These are phyloP conservation scores for Fusarium brachygibbosum DNA, from an alignment of 2,329 filamentous ascomycete genomes.

Conservation along the genomic window DNA sequence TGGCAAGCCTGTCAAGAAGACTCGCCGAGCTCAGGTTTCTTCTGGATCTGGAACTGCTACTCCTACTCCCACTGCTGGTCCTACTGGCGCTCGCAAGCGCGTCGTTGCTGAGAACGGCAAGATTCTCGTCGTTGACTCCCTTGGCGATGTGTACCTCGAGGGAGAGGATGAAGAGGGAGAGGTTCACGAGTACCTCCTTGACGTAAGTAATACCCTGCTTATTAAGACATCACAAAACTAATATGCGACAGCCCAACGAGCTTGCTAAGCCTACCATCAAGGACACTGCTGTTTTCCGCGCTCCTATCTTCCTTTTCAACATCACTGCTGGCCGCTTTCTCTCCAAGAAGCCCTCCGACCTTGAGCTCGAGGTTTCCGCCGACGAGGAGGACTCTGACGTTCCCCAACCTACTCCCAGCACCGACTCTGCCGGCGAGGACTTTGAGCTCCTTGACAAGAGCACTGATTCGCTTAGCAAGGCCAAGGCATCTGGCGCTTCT, in stretches of 20 bases:
- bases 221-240: slow-evolving; percentile 10
- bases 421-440: slow-evolving; percentile 70
- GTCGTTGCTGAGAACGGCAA: slow-evolving; percentile 97
- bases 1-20: slow-evolving; percentile 64
- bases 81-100: slow-evolving; percentile 84
- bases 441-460: slow-evolving; percentile 75
- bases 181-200: slow-evolving; percentile 85
- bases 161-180: slow-evolving; percentile 90
- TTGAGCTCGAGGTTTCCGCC: slow-evolving; percentile 56
- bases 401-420: slow-evolving; percentile 66
- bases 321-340: slow-evolving; percentile 67
- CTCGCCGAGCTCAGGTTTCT: slow-evolving; percentile 53
- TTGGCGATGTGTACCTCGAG: slow-evolving; percentile 95
- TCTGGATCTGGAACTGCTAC: slow-evolving; percentile 62
- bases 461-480: slow-evolving; percentile 66
- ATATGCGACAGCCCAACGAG: slow-evolving; percentile 76
- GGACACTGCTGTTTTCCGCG: slow-evolving; percentile 85
- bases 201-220: slow-evolving; percentile 70
- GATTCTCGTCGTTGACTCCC: slow-evolving; percentile 89
- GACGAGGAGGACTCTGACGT: slow-evolving; percentile 63
- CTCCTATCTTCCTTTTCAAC: slow-evolving; percentile 80
- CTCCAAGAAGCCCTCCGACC: slow-evolving; percentile 54
- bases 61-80: slow-evolving; percentile 61
- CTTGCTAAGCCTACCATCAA: slow-evolving; percentile 80
- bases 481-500: slow-evolving; percentile 65